Percentiles rank a stretch among this genome's conserved stretches.
These are phyloP conservation scores for Flaveria brownii DNA, from an alignment of 129 eudicot species.

Conservation along the genomic window DNA sequence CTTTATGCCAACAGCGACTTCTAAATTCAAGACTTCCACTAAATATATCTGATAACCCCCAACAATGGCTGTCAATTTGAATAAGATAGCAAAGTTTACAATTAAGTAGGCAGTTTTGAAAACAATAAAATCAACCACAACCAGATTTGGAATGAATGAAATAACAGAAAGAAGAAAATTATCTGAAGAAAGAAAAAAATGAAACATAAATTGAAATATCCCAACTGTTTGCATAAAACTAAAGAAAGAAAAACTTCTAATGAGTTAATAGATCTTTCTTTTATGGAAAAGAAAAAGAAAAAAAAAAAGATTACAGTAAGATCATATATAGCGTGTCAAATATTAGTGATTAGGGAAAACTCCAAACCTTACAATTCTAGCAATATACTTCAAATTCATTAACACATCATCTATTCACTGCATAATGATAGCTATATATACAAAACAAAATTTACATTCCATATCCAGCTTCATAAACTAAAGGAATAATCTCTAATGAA, in stretches of 20 bases:
- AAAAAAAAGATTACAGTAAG: neutral
- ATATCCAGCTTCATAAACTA: slow-evolving; percentile 5
- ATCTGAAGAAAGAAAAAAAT: neutral
- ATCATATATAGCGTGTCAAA: neutral
- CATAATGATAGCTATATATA: neutral
- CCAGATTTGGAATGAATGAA: neutral
- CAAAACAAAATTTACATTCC: neutral
- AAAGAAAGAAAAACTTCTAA: slow-evolving; percentile 1
- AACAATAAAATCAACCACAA: slow-evolving; percentile 11
- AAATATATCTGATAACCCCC: slow-evolving; percentile 10
- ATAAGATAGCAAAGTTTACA: slow-evolving; percentile 9
- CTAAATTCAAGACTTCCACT: neutral
- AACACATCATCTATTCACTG: slow-evolving; percentile 19
- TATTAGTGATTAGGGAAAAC: neutral
- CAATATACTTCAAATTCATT: neutral
- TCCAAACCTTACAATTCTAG: slow-evolving; percentile 1
- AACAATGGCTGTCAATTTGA: neutral
- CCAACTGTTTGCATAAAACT: neutral
- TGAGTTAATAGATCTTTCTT: neutral
- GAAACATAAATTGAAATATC: slow-evolving; percentile 1
- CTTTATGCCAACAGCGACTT: slow-evolving; percentile 17
- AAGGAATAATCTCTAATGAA: slow-evolving; percentile 13
- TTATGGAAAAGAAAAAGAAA: neutral
- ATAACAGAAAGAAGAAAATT: neutral
- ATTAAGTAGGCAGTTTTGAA: neutral